phyloP scores from a whole-genome alignment of 257 asterid species.

The Fraxinus anomala region DNA sequence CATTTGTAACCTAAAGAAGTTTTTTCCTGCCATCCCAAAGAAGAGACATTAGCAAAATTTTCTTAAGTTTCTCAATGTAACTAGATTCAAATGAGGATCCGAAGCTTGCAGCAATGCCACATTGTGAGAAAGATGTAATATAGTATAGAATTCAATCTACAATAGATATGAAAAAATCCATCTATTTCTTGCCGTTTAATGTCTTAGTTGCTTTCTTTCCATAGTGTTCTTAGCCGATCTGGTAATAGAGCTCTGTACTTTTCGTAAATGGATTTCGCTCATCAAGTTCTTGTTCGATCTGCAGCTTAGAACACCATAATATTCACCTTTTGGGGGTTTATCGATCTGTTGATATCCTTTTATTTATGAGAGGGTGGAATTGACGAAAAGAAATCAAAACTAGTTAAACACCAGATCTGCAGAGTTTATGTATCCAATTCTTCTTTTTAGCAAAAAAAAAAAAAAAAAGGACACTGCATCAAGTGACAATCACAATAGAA shows the following conservation, averaged over 20 bases:
- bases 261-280: too few species aligned
- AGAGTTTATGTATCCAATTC: background rate
- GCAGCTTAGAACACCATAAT: background rate
- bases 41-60: constrained; percentile 25
- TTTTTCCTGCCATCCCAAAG: constrained; percentile 45
- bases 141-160: background rate
- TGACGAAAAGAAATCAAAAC: background rate
- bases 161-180: background rate
- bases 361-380: background rate
- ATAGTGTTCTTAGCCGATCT: background rate
- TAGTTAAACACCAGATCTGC: background rate
- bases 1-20: constrained; percentile 31
- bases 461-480: background rate
- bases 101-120: background rate
- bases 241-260: background rate
- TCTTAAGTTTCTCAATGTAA: background rate
- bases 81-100: background rate
- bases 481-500: background rate
- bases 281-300: background rate
- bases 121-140: background rate
- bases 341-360: background rate
- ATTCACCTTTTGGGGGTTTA: background rate
- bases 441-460: background rate
- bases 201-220: background rate
- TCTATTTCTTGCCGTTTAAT: background rate